phyloP scores from a whole-genome alignment of 2,329 filamentous ascomycete genomes.

The Claviceps purpurea region DNA sequence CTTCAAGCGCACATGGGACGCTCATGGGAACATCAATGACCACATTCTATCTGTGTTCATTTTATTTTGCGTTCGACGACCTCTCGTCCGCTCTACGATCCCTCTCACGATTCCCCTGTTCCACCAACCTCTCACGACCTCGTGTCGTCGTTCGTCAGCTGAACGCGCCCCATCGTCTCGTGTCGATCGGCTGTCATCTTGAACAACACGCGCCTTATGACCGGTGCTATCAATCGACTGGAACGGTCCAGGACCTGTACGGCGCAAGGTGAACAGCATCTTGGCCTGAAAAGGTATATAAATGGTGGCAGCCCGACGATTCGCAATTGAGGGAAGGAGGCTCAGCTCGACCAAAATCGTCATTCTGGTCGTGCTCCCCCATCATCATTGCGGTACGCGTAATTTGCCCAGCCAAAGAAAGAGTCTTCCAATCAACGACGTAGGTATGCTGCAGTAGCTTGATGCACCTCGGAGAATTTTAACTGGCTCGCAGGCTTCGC shows the following conservation, averaged over 20 bases:
- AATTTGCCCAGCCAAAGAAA: neutral
- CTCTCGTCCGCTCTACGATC: too few relatives aligned
- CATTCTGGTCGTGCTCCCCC: neutral
- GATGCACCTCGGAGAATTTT: conserved; percentile 12
- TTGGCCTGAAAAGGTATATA: conserved; percentile 1
- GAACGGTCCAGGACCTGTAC: neutral
- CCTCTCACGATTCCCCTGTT: neutral
- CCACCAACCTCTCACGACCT: neutral
- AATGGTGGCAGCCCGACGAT: conserved; percentile 4
- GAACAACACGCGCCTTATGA: neutral
- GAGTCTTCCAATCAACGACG: conserved; percentile 8
- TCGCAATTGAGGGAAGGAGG: neutral
- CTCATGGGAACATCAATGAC: too few relatives aligned
- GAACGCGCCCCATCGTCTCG: neutral
- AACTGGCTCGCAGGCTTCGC: conserved; percentile 10
- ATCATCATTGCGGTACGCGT: neutral
- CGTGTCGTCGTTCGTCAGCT: neutral
- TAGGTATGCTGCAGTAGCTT: conserved; percentile 8
- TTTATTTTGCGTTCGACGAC: too few relatives aligned
- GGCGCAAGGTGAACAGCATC: neutral
- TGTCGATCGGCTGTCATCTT: neutral
- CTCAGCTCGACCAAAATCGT: neutral
- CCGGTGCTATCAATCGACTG: neutral
- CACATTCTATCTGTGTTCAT: too few relatives aligned
- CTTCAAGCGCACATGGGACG: too few relatives aligned